These are phyloP conservation scores for Pisolithus microcarpus DNA, from an alignment of 768 basidiomycete genomes.

Conservation along the genomic window DNA sequence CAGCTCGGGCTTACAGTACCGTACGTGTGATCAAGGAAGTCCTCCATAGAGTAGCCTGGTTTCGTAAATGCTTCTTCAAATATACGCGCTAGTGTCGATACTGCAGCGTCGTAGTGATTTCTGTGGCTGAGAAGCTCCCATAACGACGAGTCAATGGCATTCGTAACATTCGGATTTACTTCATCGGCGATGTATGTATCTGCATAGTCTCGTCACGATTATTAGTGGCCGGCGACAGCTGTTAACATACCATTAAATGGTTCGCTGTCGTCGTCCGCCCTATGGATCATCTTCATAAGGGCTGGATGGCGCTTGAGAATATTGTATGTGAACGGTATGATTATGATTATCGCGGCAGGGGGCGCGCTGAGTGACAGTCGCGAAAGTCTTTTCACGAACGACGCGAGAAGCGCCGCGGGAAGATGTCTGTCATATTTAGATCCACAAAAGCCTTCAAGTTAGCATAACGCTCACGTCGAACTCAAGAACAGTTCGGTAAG, in stretches of 20 bases:
- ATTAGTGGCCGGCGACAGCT: background rate
- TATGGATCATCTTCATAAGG: slow-evolving; percentile 91
- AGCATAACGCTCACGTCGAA: slow-evolving; percentile 64
- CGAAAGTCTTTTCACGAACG: slow-evolving; percentile 88
- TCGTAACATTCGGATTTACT: slow-evolving; percentile 64
- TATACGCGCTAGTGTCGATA: slow-evolving; percentile 83
- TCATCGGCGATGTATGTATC: slow-evolving; percentile 70
- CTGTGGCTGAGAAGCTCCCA: slow-evolving; percentile 86
- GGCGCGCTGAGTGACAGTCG: slow-evolving; percentile 79
- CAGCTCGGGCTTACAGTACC: slow-evolving; percentile 50
- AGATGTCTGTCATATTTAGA: slow-evolving; percentile 55
- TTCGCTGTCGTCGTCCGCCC: slow-evolving; percentile 34
- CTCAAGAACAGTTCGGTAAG: slow-evolving; percentile 85
- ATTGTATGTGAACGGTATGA: slow-evolving; percentile 93
- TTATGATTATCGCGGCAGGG: slow-evolving; percentile 83
- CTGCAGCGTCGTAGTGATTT: slow-evolving; percentile 76
- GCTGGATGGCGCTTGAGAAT: slow-evolving; percentile 86
- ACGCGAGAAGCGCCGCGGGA: slow-evolving; percentile 85
- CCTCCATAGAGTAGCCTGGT: slow-evolving; percentile 82
- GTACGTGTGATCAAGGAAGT: slow-evolving; percentile 93
- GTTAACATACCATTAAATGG: slow-evolving; percentile 27
- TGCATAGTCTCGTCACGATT: slow-evolving; percentile 13
- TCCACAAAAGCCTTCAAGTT: background rate
- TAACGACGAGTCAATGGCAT: slow-evolving; percentile 79
- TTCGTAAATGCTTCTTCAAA: slow-evolving; percentile 94